Base-by-base conservation (phyloP, 73 alveolate genomes). In the Paramecium sonneborni region DNA sequence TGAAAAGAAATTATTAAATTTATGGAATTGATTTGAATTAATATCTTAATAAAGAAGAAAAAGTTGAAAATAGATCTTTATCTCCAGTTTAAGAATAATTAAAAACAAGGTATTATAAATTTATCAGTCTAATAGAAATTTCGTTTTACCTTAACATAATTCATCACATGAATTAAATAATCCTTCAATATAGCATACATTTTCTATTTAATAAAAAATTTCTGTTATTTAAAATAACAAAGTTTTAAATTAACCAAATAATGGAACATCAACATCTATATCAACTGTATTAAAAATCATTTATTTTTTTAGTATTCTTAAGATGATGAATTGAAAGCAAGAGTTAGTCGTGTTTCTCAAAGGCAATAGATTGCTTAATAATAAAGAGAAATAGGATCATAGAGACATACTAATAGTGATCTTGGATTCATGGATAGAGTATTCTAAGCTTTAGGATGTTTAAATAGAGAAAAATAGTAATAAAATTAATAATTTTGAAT, bases 351-450 rank as follows among this genome's bases (percentile, higher is more conserved):
- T 10, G 57, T 72, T 34, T 72, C 86, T 34, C 20, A 30, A 34
- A 72, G 86, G 32, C 44, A 72, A 72, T 26, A 62, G 20, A 14
- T 35, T 8, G 55, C 39, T 3, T 72, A 35, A 34, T 35, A 38
- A 72, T 72, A 72, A 72, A 39, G 91, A 55, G 70, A 92, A 92
- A 52, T 34, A 23, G 84, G 84, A 11, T 62, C 23, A 30, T 1
- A 30, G n/a, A 35, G 41, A 86, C 37, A 37, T 12, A 11, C 28
- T 9, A 15, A 84, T 30, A 41, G 74, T 20, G 95, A 92, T n/a
- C 21, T 92, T 28, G 86, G 92, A 18, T 76, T 85, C 8, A 46
- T 92, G 89, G 92, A 92, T 86, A 72, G 90, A 69, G 76, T 85
- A 23, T 86, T 87, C 68, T 15, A 92, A 72, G 74, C 86, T 43